These are phyloP conservation scores for Teratosphaeria destructans DNA, from an alignment of 2,329 filamentous ascomycete species.

Conservation along the genomic window DNA sequence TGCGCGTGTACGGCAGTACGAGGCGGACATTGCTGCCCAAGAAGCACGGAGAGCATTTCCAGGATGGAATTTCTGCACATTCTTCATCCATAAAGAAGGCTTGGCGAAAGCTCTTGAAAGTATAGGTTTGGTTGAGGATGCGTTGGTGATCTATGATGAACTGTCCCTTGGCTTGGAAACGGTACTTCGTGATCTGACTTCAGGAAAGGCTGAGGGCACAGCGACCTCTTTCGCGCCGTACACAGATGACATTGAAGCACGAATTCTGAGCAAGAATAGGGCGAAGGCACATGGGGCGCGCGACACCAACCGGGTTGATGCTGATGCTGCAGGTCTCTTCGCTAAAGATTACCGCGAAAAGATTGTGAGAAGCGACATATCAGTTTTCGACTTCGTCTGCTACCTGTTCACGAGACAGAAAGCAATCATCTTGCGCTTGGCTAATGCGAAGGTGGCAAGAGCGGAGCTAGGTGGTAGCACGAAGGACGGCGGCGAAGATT, in stretches of 20 bases:
- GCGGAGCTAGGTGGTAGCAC: constrained; percentile 26
- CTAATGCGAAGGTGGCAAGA: constrained; percentile 48
- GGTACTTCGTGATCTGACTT: constrained; percentile 63
- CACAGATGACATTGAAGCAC: constrained; percentile 55
- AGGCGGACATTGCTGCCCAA: constrained; percentile 92
- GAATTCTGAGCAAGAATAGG: constrained; percentile 12
- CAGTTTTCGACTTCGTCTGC: constrained; percentile 85
- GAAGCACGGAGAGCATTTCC: constrained; percentile 77
- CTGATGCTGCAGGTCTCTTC: constrained; percentile 10
- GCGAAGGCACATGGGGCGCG: constrained; percentile 10
- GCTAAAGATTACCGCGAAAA: constrained; percentile 79
- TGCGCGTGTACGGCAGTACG: constrained; percentile 80
- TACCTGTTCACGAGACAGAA: constrained; percentile 91
- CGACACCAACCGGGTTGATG: constrained; percentile 8
- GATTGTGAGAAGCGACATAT: constrained; percentile 90
- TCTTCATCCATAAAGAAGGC: constrained; percentile 95
- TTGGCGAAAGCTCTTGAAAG: constrained; percentile 90
- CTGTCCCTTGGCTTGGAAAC: constrained; percentile 77
- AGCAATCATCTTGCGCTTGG: constrained; percentile 67
- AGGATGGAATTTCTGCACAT: constrained; percentile 99
- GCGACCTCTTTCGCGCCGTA: constrained; percentile 61
- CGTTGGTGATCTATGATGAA: constrained; percentile 88
- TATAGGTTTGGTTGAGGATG: constrained; percentile 90
- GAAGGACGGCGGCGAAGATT: constrained; percentile 49
- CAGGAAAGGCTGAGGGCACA: constrained; percentile 51